Evolutionary conservation across 2,329 filamentous ascomycete genomes (phyloP).

Genomic region (Cladophialophora bantiana): DNA sequence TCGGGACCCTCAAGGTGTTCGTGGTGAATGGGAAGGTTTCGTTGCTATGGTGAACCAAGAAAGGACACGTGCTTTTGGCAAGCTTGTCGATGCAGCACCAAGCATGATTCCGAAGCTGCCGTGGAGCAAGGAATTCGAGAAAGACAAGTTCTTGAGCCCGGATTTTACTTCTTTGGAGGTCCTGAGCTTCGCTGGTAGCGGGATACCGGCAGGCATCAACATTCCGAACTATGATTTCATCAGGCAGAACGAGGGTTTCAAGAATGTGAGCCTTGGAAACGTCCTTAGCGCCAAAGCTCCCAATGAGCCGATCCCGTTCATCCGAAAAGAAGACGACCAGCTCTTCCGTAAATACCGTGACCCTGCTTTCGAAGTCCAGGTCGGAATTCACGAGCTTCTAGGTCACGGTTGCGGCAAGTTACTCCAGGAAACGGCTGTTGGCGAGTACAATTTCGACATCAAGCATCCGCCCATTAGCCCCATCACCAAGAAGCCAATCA

Average conservation of each 20-base stretch:
- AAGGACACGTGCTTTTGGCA: constrained; percentile 84
- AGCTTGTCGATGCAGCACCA: constrained; percentile 81
- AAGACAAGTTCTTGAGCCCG: constrained; percentile 92
- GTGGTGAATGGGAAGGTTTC: constrained; percentile 87
- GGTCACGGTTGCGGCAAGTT: constrained; percentile 94
- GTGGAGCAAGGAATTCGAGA: constrained; percentile 89
- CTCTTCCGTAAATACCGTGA: constrained; percentile 85
- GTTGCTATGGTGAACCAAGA: constrained; percentile 84
- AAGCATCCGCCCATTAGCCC: constrained; percentile 82
- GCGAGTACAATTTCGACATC: constrained; percentile 86
- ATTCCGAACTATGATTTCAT: constrained; percentile 65
- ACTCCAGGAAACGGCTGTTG: constrained; percentile 83
- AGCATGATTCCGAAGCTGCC: constrained; percentile 86
- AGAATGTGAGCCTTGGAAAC: constrained; percentile 85
- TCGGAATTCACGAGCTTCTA: constrained; percentile 88
- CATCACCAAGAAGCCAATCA: constrained; percentile 76
- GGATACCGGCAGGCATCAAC: constrained; percentile 67
- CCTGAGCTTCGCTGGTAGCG: constrained; percentile 74
- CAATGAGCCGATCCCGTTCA: constrained; percentile 91
- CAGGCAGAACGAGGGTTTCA: constrained; percentile 69
- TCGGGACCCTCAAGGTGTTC: constrained; percentile 78
- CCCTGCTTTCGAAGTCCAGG: constrained; percentile 90
- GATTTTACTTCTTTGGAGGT: constrained; percentile 97
- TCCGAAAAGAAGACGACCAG: constrained; percentile 76
- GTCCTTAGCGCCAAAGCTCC: constrained; percentile 89